Evolutionary conservation across 257 asterid genomes (phyloP).

Genomic region (Coffea eugenioides): DNA sequence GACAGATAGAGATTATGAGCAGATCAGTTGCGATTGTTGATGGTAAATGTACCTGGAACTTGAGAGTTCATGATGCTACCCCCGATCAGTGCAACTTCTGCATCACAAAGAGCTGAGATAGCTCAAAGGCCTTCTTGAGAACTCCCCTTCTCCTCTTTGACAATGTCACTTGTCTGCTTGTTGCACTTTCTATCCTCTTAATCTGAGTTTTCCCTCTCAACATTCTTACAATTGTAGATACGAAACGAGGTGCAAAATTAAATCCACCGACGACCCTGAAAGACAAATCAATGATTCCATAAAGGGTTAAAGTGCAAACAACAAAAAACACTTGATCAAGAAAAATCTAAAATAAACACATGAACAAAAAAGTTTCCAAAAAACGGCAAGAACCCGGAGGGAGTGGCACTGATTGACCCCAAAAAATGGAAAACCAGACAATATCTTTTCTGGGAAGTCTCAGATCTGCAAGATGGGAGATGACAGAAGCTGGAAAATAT

Average conservation of each 20-base stretch:
- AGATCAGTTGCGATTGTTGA: not conserved
- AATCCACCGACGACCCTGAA: not conserved
- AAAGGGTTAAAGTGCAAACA: not conserved
- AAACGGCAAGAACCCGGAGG: constrained; percentile 21
- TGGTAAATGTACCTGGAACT: constrained; percentile 45
- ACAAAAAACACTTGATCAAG: not conserved
- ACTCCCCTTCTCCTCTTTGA: constrained; percentile 65
- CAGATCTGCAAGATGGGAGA: constrained; percentile 41
- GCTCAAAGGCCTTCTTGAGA: constrained; percentile 61
- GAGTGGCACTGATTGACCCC: constrained; percentile 20
- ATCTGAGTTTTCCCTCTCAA: constrained; percentile 61
- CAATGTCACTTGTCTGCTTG: constrained; percentile 59
- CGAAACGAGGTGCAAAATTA: not conserved
- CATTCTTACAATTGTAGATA: constrained; percentile 20
- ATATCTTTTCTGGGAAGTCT: constrained; percentile 7
- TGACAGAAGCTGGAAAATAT: not conserved
- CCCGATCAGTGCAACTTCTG: constrained; percentile 54
- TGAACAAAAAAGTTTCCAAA: constrained; percentile 12
- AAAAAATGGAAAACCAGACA: constrained; percentile 17
- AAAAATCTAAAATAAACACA: too few relatives aligned
- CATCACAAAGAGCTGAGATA: constrained; percentile 64
- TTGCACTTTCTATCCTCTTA: constrained; percentile 55
- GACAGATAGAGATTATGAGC: too few relatives aligned
- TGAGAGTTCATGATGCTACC: constrained; percentile 50
- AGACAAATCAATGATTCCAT: not conserved